phyloP scores from a whole-genome alignment of 495 filamentous ascomycete genomes.

The Terfezia claveryi region DNA sequence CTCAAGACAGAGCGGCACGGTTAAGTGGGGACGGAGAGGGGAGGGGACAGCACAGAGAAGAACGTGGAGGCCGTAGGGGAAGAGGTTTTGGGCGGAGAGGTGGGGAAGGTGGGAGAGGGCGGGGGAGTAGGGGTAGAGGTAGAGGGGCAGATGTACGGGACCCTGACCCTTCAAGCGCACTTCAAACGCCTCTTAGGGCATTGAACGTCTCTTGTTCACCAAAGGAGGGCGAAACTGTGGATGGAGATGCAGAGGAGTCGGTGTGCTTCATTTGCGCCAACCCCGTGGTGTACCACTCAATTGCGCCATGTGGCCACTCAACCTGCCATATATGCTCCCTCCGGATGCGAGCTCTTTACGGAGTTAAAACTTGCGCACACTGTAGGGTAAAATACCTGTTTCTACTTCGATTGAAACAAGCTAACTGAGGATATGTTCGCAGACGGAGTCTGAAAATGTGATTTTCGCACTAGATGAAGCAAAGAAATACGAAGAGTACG shows the following conservation, averaged over 20 bases:
- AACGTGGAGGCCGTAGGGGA: background rate
- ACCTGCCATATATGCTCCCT: slow-evolving; percentile 92
- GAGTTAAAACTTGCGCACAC: slow-evolving; percentile 83
- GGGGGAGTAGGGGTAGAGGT: background rate
- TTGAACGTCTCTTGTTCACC: background rate
- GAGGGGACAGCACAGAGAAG: background rate
- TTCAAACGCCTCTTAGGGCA: background rate
- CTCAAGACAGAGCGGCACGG: background rate
- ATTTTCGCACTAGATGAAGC: slow-evolving; percentile 68
- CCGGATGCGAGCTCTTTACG: slow-evolving; percentile 75
- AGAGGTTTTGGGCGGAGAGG: slow-evolving; percentile 1
- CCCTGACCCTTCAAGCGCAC: too few relatives aligned
- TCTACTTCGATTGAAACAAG: background rate
- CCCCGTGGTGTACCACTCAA: slow-evolving; percentile 55
- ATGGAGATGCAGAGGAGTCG: slow-evolving; percentile 26
- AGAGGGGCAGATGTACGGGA: background rate
- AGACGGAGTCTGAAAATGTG: slow-evolving; percentile 64
- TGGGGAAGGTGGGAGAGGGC: background rate
- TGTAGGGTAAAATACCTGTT: slow-evolving; percentile 44
- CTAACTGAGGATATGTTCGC: slow-evolving; percentile 14
- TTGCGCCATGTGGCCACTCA: slow-evolving; percentile 82
- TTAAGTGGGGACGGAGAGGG: slow-evolving; percentile 2
- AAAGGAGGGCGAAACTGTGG: background rate
- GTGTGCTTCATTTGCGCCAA: slow-evolving; percentile 96
- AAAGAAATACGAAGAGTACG: slow-evolving; percentile 70